Conservation (phyloP, 148 eudicot species). For the Chenopodium suecicum region DNA sequence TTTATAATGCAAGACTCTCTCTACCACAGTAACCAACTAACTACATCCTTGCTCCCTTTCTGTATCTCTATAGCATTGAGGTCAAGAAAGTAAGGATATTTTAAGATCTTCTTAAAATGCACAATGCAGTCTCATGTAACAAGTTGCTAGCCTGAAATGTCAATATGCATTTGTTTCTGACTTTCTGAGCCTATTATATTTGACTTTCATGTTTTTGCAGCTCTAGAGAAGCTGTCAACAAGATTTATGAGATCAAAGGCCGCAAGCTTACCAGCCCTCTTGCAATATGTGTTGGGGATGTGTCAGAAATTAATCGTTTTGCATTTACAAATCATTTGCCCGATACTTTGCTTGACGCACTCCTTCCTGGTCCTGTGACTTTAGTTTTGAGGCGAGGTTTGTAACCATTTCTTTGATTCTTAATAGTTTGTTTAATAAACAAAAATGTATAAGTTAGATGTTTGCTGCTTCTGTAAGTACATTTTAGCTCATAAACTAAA, state of each 20-base stretch:
- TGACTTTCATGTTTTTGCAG: slow-evolving; percentile 45
- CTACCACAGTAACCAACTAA: background rate
- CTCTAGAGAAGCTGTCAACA: slow-evolving; percentile 71
- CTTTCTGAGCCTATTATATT: background rate
- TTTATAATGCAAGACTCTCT: background rate
- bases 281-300: slow-evolving; percentile 95
- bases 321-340: slow-evolving; percentile 81
- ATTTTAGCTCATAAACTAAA: background rate
- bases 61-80: background rate
- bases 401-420: slow-evolving; percentile 11
- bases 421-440: background rate
- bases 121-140: background rate
- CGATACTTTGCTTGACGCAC: slow-evolving; percentile 60
- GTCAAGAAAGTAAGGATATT: background rate
- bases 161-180: background rate
- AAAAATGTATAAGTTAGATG: background rate
- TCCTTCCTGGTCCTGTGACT: slow-evolving; percentile 97
- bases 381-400: slow-evolving; percentile 80
- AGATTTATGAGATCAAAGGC: slow-evolving; percentile 92
- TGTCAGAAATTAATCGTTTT: slow-evolving; percentile 59
- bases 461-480: background rate
- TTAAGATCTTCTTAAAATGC: no score
- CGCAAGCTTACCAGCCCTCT: slow-evolving; percentile 82
- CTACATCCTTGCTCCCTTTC: no score
- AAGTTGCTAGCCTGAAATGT: slow-evolving; percentile 1